phyloP scores from a whole-genome alignment of 345 rosid species.

The Populus nigra region DNA sequence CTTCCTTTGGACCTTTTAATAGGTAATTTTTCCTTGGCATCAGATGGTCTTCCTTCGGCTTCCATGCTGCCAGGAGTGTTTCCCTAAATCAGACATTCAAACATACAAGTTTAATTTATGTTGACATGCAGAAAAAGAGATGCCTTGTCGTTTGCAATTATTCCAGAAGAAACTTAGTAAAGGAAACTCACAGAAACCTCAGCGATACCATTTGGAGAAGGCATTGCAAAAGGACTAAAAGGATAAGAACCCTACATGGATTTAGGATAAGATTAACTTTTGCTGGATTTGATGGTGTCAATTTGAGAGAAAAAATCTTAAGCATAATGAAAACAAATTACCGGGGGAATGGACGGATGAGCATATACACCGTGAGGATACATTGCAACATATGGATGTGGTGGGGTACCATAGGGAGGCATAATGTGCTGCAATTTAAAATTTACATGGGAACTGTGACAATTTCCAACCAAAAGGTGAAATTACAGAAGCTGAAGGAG shows the following conservation, averaged over 20 bases:
- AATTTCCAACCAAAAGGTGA: conserved; percentile 1
- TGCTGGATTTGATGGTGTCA: neutral
- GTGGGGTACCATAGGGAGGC: conserved; percentile 98
- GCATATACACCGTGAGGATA: conserved; percentile 97
- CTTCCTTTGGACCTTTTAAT: conserved; percentile 98
- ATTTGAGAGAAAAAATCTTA: neutral
- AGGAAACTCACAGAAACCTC: conserved; percentile 71
- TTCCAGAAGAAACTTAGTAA: conserved; percentile 9
- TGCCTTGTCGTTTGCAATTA: neutral
- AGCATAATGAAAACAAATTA: conserved; percentile 29
- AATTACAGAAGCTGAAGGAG: conserved; percentile 7
- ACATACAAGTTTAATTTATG: conserved; percentile 8
- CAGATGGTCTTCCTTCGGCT: conserved; percentile 73
- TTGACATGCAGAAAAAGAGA: conserved; percentile 10
- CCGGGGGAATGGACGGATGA: conserved; percentile 95
- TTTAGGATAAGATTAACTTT: conserved; percentile 11
- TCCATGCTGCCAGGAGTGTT: conserved; percentile 69
- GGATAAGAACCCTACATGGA: conserved; percentile 84
- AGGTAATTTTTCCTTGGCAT: conserved; percentile 88
- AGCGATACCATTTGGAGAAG: conserved; percentile 82
- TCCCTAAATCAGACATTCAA: conserved; percentile 46
- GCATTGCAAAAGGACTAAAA: conserved; percentile 93
- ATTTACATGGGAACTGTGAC: conserved; percentile 3
- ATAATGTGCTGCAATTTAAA: conserved; percentile 72
- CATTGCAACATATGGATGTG: conserved; percentile 97